Evolutionary conservation across 768 basidiomycete species (phyloP).

Genomic region (Auricularia cornea): DNA sequence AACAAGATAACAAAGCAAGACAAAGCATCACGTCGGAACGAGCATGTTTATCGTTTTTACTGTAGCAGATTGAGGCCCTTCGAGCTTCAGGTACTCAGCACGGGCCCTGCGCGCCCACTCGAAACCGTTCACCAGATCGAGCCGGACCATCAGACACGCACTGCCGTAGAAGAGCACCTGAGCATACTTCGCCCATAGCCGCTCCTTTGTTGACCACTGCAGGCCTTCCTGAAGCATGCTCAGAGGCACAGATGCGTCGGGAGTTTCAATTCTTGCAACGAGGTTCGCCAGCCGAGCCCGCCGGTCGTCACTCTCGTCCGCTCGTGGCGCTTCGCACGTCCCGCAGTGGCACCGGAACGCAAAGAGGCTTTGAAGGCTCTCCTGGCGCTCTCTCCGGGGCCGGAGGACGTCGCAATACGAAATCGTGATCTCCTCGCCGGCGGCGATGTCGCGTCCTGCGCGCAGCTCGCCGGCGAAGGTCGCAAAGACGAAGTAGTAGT

Average conservation of each 20-base stretch:
- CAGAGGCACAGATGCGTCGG: background rate
- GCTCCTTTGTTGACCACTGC: background rate
- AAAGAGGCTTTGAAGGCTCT: background rate
- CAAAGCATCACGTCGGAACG: background rate
- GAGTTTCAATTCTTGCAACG: background rate
- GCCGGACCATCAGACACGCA: background rate
- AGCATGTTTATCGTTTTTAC: background rate
- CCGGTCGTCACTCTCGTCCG: conserved; percentile 1
- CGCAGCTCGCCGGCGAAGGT: conserved; percentile 6
- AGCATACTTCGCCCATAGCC: background rate
- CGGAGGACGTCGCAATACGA: conserved; percentile 7
- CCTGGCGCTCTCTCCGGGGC: background rate
- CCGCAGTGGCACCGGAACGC: conserved; percentile 5
- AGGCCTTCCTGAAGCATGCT: background rate
- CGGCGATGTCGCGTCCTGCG: conserved; percentile 3
- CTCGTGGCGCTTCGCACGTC: background rate
- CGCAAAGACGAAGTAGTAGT: conserved; percentile 3
- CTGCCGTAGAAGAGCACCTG: background rate
- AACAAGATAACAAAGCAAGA: background rate
- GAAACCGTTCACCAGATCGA: background rate
- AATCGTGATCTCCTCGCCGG: conserved; percentile 8
- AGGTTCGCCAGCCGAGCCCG: background rate
- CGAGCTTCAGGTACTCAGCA: background rate
- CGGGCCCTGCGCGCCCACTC: background rate
- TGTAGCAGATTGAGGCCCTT: background rate